Conservation (phyloP, 768 basidiomycete species). For the Peribolospora kevripleyi region DNA sequence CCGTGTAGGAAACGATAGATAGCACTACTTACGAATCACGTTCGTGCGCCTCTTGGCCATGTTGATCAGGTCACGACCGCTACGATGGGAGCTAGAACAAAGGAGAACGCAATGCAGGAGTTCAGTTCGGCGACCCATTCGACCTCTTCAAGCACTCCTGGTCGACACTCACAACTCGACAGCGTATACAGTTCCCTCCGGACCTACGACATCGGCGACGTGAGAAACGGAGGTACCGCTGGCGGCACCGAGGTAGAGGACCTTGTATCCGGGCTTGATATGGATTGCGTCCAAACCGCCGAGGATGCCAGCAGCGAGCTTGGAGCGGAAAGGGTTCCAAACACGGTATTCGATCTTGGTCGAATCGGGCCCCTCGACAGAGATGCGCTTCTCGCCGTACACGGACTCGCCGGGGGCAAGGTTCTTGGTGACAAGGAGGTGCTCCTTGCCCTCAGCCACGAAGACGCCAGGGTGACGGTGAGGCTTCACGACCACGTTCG, state of each 20-base stretch:
- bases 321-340: constrained; percentile 97
- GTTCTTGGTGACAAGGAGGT: constrained; percentile 90
- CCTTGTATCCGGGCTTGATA: constrained; percentile 82
- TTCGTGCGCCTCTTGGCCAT: constrained; percentile 99
- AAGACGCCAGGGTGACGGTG: constrained; percentile 87
- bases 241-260: constrained; percentile 90
- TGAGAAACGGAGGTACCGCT: constrained; percentile 95
- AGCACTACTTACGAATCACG: constrained; percentile 56
- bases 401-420: constrained; percentile 92
- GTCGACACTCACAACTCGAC: constrained; percentile 43
- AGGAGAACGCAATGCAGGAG: too few relatives aligned
- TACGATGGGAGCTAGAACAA: constrained; percentile 39
- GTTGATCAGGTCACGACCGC: constrained; percentile 88
- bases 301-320: constrained; percentile 86
- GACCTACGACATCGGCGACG: constrained; percentile 95
- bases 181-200: constrained; percentile 94
- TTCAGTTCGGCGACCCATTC: too few relatives aligned
- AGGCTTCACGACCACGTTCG: constrained; percentile 78
- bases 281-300: constrained; percentile 84
- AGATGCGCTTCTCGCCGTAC: constrained; percentile 94
- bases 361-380: constrained; percentile 39
- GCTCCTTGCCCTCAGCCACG: constrained; percentile 85
- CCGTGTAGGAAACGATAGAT: not conserved
- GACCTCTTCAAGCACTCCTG: too few relatives aligned
- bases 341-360: constrained; percentile 92